These are phyloP conservation scores for Chytriomyces sp. DNA, from an alignment of 192 early-diverging fungal genomes.

Conservation along the genomic window DNA sequence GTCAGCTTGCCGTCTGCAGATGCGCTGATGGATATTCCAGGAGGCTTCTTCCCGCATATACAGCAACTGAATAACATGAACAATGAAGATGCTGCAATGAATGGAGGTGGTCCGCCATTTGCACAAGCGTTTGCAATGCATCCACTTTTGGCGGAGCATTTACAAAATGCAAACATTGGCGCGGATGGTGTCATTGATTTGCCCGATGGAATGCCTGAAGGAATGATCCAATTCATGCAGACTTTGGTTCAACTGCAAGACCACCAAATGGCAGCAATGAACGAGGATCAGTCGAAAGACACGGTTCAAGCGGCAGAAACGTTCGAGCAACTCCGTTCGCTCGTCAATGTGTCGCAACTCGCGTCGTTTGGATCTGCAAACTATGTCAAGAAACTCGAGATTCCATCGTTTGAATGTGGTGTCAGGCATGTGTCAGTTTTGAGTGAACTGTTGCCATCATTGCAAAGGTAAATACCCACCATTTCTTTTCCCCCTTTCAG, in stretches of 20 bases:
- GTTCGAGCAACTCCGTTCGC: neutral
- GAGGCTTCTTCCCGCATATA: neutral
- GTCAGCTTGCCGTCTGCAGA: constrained; percentile 6
- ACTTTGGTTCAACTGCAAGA: neutral
- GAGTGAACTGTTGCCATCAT: constrained; percentile 32
- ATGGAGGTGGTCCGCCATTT: neutral
- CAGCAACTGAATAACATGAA: neutral
- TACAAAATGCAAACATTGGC: no score
- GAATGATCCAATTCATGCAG: neutral
- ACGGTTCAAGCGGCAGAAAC: neutral
- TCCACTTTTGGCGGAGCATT: neutral
- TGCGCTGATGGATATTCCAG: neutral
- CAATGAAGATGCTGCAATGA: neutral
- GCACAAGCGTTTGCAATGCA: neutral
- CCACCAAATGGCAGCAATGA: neutral
- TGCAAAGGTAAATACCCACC: constrained; percentile 5
- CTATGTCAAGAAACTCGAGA: constrained; percentile 11
- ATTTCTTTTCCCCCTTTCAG: neutral
- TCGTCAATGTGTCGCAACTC: neutral
- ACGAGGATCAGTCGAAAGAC: neutral
- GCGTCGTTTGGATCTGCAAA: neutral
- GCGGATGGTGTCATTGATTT: no score
- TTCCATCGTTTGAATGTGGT: constrained; percentile 31
- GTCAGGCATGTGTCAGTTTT: constrained; percentile 22
- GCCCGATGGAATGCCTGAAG: neutral